Percentiles rank a stretch among this genome's conserved stretches.
Conservation (phyloP, 495 filamentous ascomycete species). For the Podospora pseudoanserina region DNA sequence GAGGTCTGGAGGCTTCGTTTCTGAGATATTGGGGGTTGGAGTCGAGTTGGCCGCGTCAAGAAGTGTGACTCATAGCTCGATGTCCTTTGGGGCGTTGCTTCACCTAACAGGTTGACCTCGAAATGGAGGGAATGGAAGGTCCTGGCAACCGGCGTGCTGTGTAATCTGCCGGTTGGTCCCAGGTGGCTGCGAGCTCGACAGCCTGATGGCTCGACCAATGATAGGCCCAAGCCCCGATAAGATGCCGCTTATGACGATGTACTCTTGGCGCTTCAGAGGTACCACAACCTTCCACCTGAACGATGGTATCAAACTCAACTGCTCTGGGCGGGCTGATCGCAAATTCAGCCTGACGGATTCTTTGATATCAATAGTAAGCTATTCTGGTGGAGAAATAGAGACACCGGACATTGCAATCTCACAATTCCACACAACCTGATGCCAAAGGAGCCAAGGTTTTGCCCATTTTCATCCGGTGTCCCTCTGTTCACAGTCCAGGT, state of each 20-base stretch:
- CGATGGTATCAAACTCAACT: neutral
- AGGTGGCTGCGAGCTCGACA: neutral
- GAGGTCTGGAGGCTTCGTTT: conserved; percentile 2
- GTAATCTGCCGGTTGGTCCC: neutral
- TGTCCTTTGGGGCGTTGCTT: neutral
- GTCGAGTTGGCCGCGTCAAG: neutral
- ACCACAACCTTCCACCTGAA: conserved; percentile 3
- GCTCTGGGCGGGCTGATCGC: conserved; percentile 5
- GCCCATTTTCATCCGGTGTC: neutral
- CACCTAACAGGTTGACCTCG: neutral
- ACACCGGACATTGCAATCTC: neutral
- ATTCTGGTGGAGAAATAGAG: neutral
- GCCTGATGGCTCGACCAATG: conserved; percentile 18
- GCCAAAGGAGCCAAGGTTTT: neutral
- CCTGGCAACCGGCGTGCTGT: neutral
- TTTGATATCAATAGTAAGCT: neutral
- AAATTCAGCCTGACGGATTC: conserved; percentile 11
- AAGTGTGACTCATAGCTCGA: conserved; percentile 19
- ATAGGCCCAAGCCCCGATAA: conserved; percentile 20
- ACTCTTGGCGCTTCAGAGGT: conserved; percentile 22
- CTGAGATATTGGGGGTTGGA: conserved; percentile 6
- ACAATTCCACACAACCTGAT: neutral
- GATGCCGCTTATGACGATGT: conserved; percentile 10
- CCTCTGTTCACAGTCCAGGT: neutral
- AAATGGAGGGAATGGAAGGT: neutral